Evolutionary conservation across 257 asterid genomes (phyloP).

Genomic region (Craterostigma plantagineum): DNA sequence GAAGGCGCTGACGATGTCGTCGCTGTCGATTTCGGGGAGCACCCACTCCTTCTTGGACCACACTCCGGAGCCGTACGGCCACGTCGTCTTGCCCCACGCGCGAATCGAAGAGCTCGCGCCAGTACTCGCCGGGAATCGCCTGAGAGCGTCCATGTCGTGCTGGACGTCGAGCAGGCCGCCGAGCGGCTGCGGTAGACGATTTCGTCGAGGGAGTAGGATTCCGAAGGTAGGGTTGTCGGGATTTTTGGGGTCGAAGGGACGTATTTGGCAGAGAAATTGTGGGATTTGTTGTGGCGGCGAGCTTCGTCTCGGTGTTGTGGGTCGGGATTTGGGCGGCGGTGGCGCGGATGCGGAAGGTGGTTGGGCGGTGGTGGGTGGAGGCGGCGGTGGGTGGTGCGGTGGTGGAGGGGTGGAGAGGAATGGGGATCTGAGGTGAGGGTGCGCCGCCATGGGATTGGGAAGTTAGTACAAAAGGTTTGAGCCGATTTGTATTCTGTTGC

Average conservation of each 20-base stretch:
- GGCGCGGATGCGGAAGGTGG: too few species aligned
- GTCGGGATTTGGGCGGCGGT: constrained; percentile 52
- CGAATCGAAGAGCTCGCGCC: constrained; percentile 56
- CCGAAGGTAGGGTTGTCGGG: constrained; percentile 21
- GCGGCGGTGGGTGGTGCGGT: too few species aligned
- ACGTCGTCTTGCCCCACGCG: constrained; percentile 73
- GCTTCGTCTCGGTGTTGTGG: constrained; percentile 82
- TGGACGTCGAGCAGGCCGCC: constrained; percentile 74
- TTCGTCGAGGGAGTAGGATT: constrained; percentile 64
- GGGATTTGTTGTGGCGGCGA: constrained; percentile 37
- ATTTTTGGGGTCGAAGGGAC: constrained; percentile 53
- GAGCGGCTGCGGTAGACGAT: constrained; percentile 74
- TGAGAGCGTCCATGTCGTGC: constrained; percentile 63
- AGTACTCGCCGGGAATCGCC: constrained; percentile 53
- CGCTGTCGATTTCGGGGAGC: constrained; percentile 55
- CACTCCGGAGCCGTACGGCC: constrained; percentile 88
- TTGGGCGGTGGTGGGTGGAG: too few species aligned
- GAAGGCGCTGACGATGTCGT: constrained; percentile 54
- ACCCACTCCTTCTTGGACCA: constrained; percentile 91
- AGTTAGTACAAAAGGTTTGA: too few species aligned
- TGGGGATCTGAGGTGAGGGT: too few species aligned
- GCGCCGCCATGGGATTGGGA: too few species aligned
- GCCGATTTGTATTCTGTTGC: too few species aligned
- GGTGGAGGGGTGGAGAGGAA: too few species aligned
- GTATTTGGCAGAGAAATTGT: constrained; percentile 59